Evolutionary conservation across 2,329 filamentous ascomycete genomes (phyloP).

Genomic region (Fusarium heterosporum): DNA sequence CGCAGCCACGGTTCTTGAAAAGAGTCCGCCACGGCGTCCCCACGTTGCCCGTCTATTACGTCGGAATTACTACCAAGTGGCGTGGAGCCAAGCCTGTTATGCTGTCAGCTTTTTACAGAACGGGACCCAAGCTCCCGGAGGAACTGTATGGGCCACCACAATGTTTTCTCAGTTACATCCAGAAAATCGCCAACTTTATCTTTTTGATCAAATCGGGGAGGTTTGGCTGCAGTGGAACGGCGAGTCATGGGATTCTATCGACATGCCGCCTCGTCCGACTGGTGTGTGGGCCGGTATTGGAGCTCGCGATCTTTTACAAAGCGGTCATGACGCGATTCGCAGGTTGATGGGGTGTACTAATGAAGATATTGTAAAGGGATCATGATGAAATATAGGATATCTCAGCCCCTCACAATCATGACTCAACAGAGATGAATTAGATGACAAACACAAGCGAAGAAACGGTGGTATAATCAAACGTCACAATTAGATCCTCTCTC

Average conservation of each 20-base stretch:
- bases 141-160: slow-evolving; percentile 7
- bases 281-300: slow-evolving; percentile 9
- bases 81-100: slow-evolving; percentile 6
- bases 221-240: slow-evolving; percentile 9
- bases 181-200: neutral
- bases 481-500: too few relatives aligned
- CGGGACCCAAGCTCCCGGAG: neutral
- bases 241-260: neutral
- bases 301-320: neutral
- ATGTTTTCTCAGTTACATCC: slow-evolving; percentile 8
- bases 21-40: neutral
- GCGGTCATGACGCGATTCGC: neutral
- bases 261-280: neutral
- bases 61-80: slow-evolving; percentile 6
- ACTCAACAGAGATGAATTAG: too few relatives aligned
- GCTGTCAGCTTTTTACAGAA: neutral
- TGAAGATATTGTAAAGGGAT: neutral
- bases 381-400: neutral
- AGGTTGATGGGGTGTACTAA: neutral
- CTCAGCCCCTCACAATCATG: neutral
- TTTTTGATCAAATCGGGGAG: neutral
- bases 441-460: too few relatives aligned
- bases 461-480: too few relatives aligned
- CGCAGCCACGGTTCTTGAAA: neutral
- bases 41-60: neutral